These are phyloP conservation scores for Colletotrichum navitas DNA, from an alignment of 2,329 filamentous ascomycete genomes.

Conservation along the genomic window DNA sequence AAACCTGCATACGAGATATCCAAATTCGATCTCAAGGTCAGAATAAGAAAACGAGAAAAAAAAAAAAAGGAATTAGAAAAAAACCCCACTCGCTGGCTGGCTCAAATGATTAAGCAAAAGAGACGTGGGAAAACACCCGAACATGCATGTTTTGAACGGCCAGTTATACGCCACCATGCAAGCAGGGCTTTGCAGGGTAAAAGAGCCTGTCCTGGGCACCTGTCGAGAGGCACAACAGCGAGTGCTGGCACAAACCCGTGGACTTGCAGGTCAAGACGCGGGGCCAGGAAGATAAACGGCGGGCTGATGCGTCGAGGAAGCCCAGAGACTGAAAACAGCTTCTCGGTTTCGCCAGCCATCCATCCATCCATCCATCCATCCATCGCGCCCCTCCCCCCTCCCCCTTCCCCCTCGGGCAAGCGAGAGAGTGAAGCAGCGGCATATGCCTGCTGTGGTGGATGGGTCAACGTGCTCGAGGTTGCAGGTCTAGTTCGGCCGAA, in stretches of 20 bases:
- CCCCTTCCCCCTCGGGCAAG: too few relatives aligned
- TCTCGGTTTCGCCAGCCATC: background rate
- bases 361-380: background rate
- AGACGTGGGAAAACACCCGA: background rate
- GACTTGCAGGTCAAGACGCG: background rate
- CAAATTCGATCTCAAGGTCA: background rate
- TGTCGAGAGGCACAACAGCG: conserved; percentile 8
- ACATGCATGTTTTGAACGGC: background rate
- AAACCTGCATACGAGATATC: background rate
- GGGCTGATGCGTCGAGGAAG: background rate
- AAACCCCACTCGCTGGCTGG: background rate
- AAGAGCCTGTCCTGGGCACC: background rate
- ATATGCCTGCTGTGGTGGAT: background rate
- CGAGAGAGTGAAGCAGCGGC: background rate
- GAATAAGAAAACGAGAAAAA: background rate
- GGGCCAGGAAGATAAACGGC: background rate
- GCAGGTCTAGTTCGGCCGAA: conserved; percentile 33
- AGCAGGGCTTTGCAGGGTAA: conserved; percentile 31
- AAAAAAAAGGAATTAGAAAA: too few relatives aligned
- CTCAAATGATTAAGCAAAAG: background rate
- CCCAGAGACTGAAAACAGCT: conserved; percentile 1
- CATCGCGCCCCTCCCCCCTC: too few relatives aligned
- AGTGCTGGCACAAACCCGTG: conserved; percentile 22
- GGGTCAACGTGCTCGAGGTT: conserved; percentile 7
- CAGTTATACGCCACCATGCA: conserved; percentile 32